Conservation (phyloP, 257 asterid genomes). For the Coffea eugenioides region DNA sequence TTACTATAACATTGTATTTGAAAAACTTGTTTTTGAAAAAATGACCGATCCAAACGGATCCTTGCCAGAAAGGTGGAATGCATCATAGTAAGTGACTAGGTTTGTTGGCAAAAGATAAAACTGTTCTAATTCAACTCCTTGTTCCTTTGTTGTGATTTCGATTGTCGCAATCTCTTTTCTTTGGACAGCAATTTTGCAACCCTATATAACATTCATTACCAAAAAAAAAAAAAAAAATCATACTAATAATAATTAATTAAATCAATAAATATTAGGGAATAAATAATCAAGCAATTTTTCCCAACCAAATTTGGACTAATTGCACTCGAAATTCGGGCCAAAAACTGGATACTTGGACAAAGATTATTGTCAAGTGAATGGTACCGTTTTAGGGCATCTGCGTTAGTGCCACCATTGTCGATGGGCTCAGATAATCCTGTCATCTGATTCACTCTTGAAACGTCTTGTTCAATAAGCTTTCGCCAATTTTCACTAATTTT, state of each 20-base stretch:
- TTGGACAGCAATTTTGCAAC: constrained; percentile 48
- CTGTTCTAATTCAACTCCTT: neutral
- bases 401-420: constrained; percentile 55
- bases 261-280: too few relatives aligned
- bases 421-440: constrained; percentile 45
- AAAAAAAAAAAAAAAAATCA: neutral
- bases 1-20: too few relatives aligned
- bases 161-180: constrained; percentile 41
- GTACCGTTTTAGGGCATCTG: constrained; percentile 52
- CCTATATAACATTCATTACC: constrained; percentile 23
- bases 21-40: too few relatives aligned
- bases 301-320: too few relatives aligned
- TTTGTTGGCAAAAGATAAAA: too few relatives aligned
- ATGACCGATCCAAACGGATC: too few relatives aligned
- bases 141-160: constrained; percentile 9
- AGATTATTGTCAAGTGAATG: neutral
- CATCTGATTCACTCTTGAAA: constrained; percentile 34
- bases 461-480: constrained; percentile 32
- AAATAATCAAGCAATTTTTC: neutral
- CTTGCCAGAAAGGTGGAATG: too few relatives aligned
- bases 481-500: constrained; percentile 43
- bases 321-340: neutral
- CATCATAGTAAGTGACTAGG: too few relatives aligned
- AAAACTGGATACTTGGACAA: too few relatives aligned
- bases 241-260: too few relatives aligned